Percentiles rank a stretch among this genome's conserved stretches.
phyloP scores from a whole-genome alignment of 148 eudicot species.

The Fagopyrum esculentum region DNA sequence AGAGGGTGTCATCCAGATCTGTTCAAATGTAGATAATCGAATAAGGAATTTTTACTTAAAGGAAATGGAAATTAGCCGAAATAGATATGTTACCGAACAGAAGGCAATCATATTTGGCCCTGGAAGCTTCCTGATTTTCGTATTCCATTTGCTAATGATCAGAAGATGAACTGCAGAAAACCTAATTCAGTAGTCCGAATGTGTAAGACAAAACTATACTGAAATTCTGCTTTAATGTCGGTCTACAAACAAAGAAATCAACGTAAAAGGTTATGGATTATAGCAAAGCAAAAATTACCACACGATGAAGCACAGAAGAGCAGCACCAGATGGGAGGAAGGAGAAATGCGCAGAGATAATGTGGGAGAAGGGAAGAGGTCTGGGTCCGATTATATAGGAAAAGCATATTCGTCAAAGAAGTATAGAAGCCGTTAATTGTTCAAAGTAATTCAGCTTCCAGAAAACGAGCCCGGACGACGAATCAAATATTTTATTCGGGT shows the following conservation, averaged over 20 bases:
- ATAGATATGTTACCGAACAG: slow-evolving; percentile 46
- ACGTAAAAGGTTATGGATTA: background rate
- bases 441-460: background rate
- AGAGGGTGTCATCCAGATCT: slow-evolving; percentile 98
- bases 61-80: background rate
- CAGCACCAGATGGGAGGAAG: background rate
- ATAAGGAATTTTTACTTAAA: background rate
- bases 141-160: slow-evolving; percentile 42
- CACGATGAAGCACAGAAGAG: background rate
- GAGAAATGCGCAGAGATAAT: background rate
- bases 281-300: background rate
- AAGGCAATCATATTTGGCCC: slow-evolving; percentile 69
- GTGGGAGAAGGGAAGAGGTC: slow-evolving; percentile 2
- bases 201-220: background rate
- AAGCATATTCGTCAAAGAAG: background rate
- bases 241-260: background rate
- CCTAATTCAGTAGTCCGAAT: background rate
- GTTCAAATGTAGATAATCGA: slow-evolving; percentile 1
- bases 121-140: slow-evolving; percentile 29
- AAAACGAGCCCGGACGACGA: background rate
- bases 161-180: background rate
- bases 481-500: no score
- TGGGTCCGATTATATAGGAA: slow-evolving; percentile 5
- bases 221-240: background rate
- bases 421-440: background rate